A percentile compares a stretch with the other conserved stretches of the same genome.
Evolutionary conservation across 805 yeast genomes (phyloP).

Genomic region (Starmera caribaea): DNA sequence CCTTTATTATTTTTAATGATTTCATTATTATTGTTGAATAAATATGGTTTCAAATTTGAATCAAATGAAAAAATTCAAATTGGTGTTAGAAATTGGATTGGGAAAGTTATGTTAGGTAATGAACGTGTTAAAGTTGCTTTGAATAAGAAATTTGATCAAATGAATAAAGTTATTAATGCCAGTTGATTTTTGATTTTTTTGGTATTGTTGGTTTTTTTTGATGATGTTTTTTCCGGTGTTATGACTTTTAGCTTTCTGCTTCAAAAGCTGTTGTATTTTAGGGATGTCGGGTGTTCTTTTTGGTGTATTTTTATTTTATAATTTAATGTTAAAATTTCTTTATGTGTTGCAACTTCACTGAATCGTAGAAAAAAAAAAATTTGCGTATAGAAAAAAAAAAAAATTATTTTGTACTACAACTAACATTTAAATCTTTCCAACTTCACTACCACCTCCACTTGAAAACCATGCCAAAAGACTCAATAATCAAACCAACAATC

Average conservation of each 20-base stretch:
- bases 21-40: conserved; percentile 31
- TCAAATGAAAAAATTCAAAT: conserved; percentile 27
- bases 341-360: no score
- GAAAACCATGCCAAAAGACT: neutral
- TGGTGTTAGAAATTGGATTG: conserved; percentile 32
- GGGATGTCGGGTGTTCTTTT: no score
- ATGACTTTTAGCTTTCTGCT: no score
- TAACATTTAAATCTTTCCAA: neutral
- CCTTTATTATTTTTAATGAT: conserved; percentile 59
- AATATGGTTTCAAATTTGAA: conserved; percentile 25
- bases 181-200: conserved; percentile 2
- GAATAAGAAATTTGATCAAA: conserved; percentile 26
- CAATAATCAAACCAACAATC: conserved; percentile 15
- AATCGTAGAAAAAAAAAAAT: no score
- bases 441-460: neutral
- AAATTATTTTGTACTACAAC: conserved; percentile 1
- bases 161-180: conserved; percentile 25
- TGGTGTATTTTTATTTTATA: no score
- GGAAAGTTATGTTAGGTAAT: conserved; percentile 42
- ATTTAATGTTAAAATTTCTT: no score
- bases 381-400: conserved; percentile 6
- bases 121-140: conserved; percentile 37
- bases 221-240: neutral
- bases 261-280: no score
- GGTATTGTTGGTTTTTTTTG: neutral